Evolutionary conservation across 2,329 filamentous ascomycete species (phyloP), one percentile per base, ranked within the genome.

Genomic region (Colletotrichum musae): DNA sequence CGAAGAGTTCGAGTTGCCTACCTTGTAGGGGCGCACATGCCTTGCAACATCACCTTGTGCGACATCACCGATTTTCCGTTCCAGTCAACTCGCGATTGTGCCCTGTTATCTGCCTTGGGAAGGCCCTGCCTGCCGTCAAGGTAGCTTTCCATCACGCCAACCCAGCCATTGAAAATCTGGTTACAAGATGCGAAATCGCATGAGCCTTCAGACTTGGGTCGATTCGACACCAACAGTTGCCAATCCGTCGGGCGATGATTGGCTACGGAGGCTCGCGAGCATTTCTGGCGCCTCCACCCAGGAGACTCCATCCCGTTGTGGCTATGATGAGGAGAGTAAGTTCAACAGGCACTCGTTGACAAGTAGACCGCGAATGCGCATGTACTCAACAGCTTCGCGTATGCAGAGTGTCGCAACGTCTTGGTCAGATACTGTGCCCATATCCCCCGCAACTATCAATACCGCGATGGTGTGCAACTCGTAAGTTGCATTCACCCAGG

Each of bases 401-500:
- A 16, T 43, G 7, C 45, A 84, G 82, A 84, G 74, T 85, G 83
- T 62, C 81, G 83, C 47, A 83, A 82, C 58, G 81, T 84, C 6
- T 80, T 85, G 18, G 80, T 84, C 32, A 77, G 81, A 74, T 81
- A 83, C 54, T 84, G 82, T 59, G 79, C 78, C 10, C 80, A 82
- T 70, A 79, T 84, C 32, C 83, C 83, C 47, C 79, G 83, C 51
- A 85, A 85, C 63, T 83, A 81, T 66, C 80, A 82, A 64, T 85
- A 85, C 68, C 80, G 80, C 58, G 83, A 85, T 73, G 82, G 83
- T 12, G 76, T 84, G 41, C 79, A 80, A 54, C 78, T 83, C 64
- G 80, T 83, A 28, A 68, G 78, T 70, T 21, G 57, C 9, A 5
- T 7, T 5, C 26, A 21, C 15, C 21, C 26, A 16, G 28, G 15